Conservation (phyloP, 805 yeast species). For the Metschnikowia orientalis region DNA sequence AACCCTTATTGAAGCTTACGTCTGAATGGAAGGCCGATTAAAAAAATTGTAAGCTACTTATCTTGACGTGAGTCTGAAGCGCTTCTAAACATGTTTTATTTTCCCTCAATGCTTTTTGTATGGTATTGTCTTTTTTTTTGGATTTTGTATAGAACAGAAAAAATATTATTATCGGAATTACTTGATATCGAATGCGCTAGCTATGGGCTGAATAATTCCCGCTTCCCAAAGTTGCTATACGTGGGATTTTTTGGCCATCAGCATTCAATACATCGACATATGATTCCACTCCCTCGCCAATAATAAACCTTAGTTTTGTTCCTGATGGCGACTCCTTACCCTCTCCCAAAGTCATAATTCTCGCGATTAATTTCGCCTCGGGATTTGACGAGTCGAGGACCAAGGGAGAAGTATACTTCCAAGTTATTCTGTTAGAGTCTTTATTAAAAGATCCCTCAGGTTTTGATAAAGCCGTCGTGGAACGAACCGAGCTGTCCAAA, state of each 20-base stretch:
- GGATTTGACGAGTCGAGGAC: constrained; percentile 36
- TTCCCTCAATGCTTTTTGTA: too few relatives aligned
- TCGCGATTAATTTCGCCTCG: constrained; percentile 67
- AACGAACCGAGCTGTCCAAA: constrained; percentile 52
- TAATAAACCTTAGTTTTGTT: constrained; percentile 60
- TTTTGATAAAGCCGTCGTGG: constrained; percentile 75
- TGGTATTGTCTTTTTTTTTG: too few relatives aligned
- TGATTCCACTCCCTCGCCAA: constrained; percentile 42
- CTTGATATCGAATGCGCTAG: too few relatives aligned
- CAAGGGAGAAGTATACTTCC: constrained; percentile 57
- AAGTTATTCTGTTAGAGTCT: constrained; percentile 80
- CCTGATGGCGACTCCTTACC: constrained; percentile 76
- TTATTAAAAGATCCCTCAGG: constrained; percentile 90
- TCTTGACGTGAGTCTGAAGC: too few relatives aligned
- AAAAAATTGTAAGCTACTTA: too few relatives aligned
- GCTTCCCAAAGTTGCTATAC: constrained; percentile 44
- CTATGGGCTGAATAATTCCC: too few relatives aligned
- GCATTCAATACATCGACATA: constrained; percentile 34
- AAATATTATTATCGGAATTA: too few relatives aligned
- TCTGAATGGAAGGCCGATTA: too few relatives aligned
- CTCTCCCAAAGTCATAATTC: constrained; percentile 71
- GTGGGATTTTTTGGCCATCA: constrained; percentile 38
- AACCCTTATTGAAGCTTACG: too few relatives aligned
- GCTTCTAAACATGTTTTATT: too few relatives aligned
- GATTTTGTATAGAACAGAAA: too few relatives aligned